Evolutionary conservation across 495 filamentous ascomycete species (phyloP).

Genomic region (Neurospora discreta): DNA sequence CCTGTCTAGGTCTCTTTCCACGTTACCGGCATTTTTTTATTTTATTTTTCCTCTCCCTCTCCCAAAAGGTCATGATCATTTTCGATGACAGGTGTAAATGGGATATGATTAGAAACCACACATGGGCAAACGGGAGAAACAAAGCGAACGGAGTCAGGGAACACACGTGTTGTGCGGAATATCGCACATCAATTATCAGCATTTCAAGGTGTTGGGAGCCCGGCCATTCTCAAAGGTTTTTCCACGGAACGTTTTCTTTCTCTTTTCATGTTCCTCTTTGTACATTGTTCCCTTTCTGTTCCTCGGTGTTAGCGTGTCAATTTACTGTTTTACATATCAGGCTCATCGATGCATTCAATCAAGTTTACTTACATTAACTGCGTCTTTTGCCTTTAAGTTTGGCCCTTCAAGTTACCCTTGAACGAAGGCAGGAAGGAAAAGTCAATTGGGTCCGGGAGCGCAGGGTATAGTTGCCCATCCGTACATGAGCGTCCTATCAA

Average conservation of each 20-base stretch:
- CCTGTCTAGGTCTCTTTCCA: neutral
- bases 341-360: neutral
- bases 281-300: neutral
- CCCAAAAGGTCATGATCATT: neutral
- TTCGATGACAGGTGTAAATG: neutral
- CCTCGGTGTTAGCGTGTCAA: neutral
- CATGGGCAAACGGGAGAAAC: neutral
- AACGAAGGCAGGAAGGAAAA: neutral
- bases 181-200: neutral
- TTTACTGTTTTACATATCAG: neutral
- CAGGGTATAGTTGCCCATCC: neutral
- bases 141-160: neutral
- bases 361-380: neutral
- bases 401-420: neutral
- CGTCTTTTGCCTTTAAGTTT: neutral
- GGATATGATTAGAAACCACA: neutral
- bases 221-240: neutral
- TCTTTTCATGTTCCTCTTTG: constrained; percentile 2
- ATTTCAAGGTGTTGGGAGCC: neutral
- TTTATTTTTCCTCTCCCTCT: neutral
- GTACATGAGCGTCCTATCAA: neutral
- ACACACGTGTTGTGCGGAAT: neutral
- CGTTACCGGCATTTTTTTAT: neutral
- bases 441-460: neutral
- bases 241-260: neutral